Percentiles rank a stretch among this genome's conserved stretches.
These are phyloP conservation scores for Cardamine resedifolia DNA, from an alignment of 345 rosid species.

Conservation along the genomic window DNA sequence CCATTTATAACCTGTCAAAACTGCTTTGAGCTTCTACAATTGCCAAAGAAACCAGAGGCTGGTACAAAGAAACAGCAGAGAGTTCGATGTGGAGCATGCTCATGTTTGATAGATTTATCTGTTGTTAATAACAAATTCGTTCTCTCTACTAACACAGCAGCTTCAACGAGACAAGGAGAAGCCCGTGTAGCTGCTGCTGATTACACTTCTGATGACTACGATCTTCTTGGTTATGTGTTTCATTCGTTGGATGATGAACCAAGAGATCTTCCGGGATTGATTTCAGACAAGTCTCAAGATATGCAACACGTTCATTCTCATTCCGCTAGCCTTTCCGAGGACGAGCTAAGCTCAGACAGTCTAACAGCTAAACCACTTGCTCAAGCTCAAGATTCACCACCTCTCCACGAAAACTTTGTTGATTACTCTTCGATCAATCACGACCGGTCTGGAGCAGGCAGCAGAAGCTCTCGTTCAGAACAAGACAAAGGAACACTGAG, in stretches of 20 bases:
- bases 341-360: constrained; percentile 60
- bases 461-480: constrained; percentile 76
- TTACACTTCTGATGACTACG: constrained; percentile 91
- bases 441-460: constrained; percentile 69
- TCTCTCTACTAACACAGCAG: constrained; percentile 35
- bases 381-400: constrained; percentile 68
- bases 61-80: constrained; percentile 49
- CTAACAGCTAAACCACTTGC: constrained; percentile 44
- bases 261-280: constrained; percentile 41
- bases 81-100: constrained; percentile 78
- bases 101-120: constrained; percentile 49
- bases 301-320: constrained; percentile 62
- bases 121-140: constrained; percentile 58
- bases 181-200: constrained; percentile 44
- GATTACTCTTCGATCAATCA: constrained; percentile 59
- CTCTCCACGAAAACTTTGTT: constrained; percentile 69
- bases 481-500: constrained; percentile 62
- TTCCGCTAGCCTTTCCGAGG: constrained; percentile 57
- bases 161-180: constrained; percentile 41
- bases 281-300: constrained; percentile 60
- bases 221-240: constrained; percentile 75
- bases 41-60: constrained; percentile 56
- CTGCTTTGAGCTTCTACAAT: constrained; percentile 74
- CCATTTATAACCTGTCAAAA: constrained; percentile 75
- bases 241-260: constrained; percentile 69